Evolutionary conservation across 805 yeast genomes (phyloP).

Genomic region (Diddensiella caesifluorescens): DNA sequence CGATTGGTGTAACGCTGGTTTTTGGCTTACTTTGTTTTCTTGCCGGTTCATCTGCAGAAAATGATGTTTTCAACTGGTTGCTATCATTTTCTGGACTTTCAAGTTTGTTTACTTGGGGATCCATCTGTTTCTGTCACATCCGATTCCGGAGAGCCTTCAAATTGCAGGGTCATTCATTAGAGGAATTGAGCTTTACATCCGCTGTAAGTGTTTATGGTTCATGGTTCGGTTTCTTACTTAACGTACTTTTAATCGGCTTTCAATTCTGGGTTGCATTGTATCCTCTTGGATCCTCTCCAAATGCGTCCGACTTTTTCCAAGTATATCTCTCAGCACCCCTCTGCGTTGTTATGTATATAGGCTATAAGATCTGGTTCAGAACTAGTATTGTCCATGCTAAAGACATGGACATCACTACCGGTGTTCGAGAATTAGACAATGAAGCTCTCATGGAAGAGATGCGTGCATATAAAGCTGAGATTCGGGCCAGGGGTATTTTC

Average conservation of each 20-base stretch:
- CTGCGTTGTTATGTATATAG: slow-evolving; percentile 49
- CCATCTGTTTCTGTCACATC: slow-evolving; percentile 54
- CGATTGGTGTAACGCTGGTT: slow-evolving; percentile 44
- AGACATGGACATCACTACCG: slow-evolving; percentile 57
- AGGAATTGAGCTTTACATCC: slow-evolving; percentile 58
- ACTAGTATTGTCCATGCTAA: slow-evolving; percentile 39
- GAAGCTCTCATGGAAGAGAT: slow-evolving; percentile 48
- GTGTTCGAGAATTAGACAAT: slow-evolving; percentile 52
- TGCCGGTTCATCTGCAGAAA: slow-evolving; percentile 48
- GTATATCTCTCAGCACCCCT: slow-evolving; percentile 63
- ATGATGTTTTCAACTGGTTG: slow-evolving; percentile 58
- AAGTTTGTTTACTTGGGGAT: slow-evolving; percentile 58
- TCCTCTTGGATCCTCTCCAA: slow-evolving; percentile 55
- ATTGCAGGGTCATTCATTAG: slow-evolving; percentile 54
- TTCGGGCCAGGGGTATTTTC: slow-evolving; percentile 44
- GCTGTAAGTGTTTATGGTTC: slow-evolving; percentile 63
- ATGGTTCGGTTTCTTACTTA: slow-evolving; percentile 50
- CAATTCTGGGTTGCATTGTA: slow-evolving; percentile 73
- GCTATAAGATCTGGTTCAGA: slow-evolving; percentile 51
- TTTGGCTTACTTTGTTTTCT: slow-evolving; percentile 58
- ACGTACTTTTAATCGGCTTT: slow-evolving; percentile 52
- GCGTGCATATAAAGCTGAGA: slow-evolving; percentile 43
- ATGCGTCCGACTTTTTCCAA: slow-evolving; percentile 50
- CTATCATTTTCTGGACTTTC: slow-evolving; percentile 60
- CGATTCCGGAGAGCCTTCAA: slow-evolving; percentile 59